Evolutionary conservation across 2,329 filamentous ascomycete species (phyloP), one percentile per base, ranked within the genome.

Genomic region (Aureobasidium pullulans): DNA sequence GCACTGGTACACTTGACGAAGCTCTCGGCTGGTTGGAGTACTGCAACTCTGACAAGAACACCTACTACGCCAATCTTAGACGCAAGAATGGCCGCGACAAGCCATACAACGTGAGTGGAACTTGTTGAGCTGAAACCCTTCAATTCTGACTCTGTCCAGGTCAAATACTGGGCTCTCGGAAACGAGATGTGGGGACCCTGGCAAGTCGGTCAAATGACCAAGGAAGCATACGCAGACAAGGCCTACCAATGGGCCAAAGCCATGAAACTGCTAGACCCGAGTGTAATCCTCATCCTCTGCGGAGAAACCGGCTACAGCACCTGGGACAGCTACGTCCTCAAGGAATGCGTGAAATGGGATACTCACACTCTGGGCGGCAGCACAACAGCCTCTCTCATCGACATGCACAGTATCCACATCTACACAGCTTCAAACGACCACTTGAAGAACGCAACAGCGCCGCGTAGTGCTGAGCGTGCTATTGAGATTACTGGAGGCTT

Each of bases 151-250:
- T 16, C 5, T 31, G 7, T 16, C 1, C 13, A 63, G 61, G 62
- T 92, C 67, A 90, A 89, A 74, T 93, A 92, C 78, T 94, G 89
- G 89, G 88, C 88, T 1, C 81, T 94, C 29, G 89, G 89, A 9
- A 94, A 94, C 72, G 84, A 87, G 67, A 79, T 79, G 71, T 87
- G 82, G 81, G 85, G 84, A 4, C 81, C 83, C 16, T 87, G 81
- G 80, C 84, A 88, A 71, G 81, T 88, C 61, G 84, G 79, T 65
- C 82, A 87, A 72, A 81, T 84, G 79, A 86, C 84, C 63, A 84
- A 86, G 70, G 84, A 86, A 66, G 83, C 82, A 73, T 89, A 88
- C 69, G 83, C 85, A 44, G 82, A 84, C 68, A 83, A 84, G 68
- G 86, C 85, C 2, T 81, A 80, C 66, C 85, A 88, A 70, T 89